Percentiles rank a stretch among this genome's conserved stretches.
Conservation (phyloP, 2,329 filamentous ascomycete species). For the Xylariaceae sp. region DNA sequence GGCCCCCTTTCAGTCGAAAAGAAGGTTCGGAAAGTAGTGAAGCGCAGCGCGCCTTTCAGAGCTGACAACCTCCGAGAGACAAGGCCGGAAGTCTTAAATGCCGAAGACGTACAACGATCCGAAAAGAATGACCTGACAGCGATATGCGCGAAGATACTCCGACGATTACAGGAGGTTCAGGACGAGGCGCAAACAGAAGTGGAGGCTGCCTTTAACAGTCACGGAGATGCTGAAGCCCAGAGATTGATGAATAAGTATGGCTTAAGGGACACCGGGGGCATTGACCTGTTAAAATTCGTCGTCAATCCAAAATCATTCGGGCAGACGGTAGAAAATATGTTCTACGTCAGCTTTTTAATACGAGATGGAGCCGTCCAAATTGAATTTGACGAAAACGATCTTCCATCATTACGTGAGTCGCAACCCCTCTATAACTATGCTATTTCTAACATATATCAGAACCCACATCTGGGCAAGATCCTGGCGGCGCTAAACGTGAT, state of each 20-base stretch:
- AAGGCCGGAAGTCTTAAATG: constrained; percentile 77
- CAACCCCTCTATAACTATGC: background rate
- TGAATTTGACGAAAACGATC: constrained; percentile 71
- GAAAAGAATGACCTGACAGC: constrained; percentile 81
- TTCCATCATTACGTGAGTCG: constrained; percentile 81
- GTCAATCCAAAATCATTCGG: constrained; percentile 91
- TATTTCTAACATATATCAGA: constrained; percentile 41
- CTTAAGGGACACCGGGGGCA: constrained; percentile 71
- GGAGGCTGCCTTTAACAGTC: constrained; percentile 48
- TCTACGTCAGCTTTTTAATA: constrained; percentile 94
- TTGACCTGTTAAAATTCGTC: constrained; percentile 85
- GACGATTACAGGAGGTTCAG: constrained; percentile 61
- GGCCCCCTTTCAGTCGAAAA: constrained; percentile 91
- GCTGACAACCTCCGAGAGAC: constrained; percentile 73
- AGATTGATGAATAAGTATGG: constrained; percentile 69
- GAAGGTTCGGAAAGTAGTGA: constrained; percentile 72
- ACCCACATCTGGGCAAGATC: constrained; percentile 49
- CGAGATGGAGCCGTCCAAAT: constrained; percentile 82
- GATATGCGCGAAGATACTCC: constrained; percentile 77
- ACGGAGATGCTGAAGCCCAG: constrained; percentile 54
- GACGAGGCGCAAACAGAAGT: constrained; percentile 55
- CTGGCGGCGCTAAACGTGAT: constrained; percentile 54
- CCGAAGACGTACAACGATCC: constrained; percentile 75
- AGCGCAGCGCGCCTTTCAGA: constrained; percentile 74
- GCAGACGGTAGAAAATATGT: constrained; percentile 95